Conservation (phyloP, 2,329 filamentous ascomycete species). For the Ceratocystis huliohia region DNA sequence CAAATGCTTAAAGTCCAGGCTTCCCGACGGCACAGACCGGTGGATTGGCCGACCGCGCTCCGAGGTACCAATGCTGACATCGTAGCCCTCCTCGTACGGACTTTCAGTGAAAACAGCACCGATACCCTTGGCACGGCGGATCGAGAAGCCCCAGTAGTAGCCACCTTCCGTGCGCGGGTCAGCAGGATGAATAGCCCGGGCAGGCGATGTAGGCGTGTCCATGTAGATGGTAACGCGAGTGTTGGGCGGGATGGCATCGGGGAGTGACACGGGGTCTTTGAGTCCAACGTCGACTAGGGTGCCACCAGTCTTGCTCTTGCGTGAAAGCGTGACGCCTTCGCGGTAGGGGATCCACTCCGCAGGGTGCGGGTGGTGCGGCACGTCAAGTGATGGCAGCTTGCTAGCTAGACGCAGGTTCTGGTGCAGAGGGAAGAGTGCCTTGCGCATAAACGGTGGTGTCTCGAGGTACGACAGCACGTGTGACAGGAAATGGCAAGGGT, state of each 20-base stretch:
- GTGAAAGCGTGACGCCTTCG: slow-evolving; percentile 54
- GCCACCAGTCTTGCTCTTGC: slow-evolving; percentile 31
- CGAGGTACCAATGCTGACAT: slow-evolving; percentile 70
- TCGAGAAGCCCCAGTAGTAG: slow-evolving; percentile 76
- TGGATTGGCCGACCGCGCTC: slow-evolving; percentile 52
- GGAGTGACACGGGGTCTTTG: slow-evolving; percentile 43
- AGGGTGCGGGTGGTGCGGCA: slow-evolving; percentile 68
- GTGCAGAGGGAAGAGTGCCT: slow-evolving; percentile 62
- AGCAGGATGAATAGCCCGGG: slow-evolving; percentile 44
- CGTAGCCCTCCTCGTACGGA: slow-evolving; percentile 64
- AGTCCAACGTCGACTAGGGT: slow-evolving; percentile 48
- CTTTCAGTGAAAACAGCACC: slow-evolving; percentile 67
- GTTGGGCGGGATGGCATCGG: slow-evolving; percentile 50
- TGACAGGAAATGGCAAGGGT: slow-evolving; percentile 67
- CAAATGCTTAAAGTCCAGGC: slow-evolving; percentile 50
- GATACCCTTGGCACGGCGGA: slow-evolving; percentile 53
- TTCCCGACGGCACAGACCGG: slow-evolving; percentile 32
- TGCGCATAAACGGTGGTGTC: slow-evolving; percentile 69
- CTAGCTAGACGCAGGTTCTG: slow-evolving; percentile 64
- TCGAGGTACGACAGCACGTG: slow-evolving; percentile 74
- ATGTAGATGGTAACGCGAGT: slow-evolving; percentile 65
- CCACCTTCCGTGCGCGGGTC: slow-evolving; percentile 61
- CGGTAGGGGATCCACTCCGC: slow-evolving; percentile 70
- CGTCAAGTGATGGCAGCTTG: slow-evolving; percentile 62
- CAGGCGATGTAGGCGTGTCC: slow-evolving; percentile 38